Percentiles rank a stretch among this genome's conserved stretches.
phyloP scores from a whole-genome alignment of 805 yeast species.

The Maudiozyma bulderi region DNA sequence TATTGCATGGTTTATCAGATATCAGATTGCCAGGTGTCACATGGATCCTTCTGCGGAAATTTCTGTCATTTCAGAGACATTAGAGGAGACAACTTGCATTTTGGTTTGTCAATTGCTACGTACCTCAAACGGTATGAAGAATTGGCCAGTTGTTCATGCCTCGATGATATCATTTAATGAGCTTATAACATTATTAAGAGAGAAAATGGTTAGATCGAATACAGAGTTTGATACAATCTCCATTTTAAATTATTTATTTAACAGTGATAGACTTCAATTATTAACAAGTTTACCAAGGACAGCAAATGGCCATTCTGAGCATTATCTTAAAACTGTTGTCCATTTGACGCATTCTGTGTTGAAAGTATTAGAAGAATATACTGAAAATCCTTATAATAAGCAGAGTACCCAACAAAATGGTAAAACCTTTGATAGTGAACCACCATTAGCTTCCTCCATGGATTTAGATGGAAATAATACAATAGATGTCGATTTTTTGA shows the following conservation, averaged over 20 bases:
- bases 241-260: constrained; percentile 59
- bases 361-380: constrained; percentile 52
- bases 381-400: constrained; percentile 34
- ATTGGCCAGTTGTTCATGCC: constrained; percentile 59
- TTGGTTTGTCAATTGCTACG: constrained; percentile 35
- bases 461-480: not conserved
- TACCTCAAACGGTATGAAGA: constrained; percentile 33
- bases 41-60: constrained; percentile 21
- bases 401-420: too few species aligned
- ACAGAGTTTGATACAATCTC: constrained; percentile 39
- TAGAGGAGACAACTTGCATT: constrained; percentile 53
- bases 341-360: constrained; percentile 57
- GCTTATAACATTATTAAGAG: constrained; percentile 38
- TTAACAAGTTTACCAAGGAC: constrained; percentile 52
- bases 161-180: constrained; percentile 59
- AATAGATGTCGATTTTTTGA: constrained; percentile 16
- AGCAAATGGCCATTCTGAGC: constrained; percentile 54
- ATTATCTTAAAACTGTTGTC: constrained; percentile 49
- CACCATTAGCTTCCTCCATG: too few species aligned
- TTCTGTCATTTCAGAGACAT: constrained; percentile 41
- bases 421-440: too few species aligned
- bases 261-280: constrained; percentile 47
- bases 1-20: constrained; percentile 67
- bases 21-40: constrained; percentile 38
- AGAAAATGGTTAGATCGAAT: constrained; percentile 29